These are phyloP conservation scores for Chaetomium olivaceum DNA, from an alignment of 2,329 filamentous ascomycete species.

Conservation along the genomic window DNA sequence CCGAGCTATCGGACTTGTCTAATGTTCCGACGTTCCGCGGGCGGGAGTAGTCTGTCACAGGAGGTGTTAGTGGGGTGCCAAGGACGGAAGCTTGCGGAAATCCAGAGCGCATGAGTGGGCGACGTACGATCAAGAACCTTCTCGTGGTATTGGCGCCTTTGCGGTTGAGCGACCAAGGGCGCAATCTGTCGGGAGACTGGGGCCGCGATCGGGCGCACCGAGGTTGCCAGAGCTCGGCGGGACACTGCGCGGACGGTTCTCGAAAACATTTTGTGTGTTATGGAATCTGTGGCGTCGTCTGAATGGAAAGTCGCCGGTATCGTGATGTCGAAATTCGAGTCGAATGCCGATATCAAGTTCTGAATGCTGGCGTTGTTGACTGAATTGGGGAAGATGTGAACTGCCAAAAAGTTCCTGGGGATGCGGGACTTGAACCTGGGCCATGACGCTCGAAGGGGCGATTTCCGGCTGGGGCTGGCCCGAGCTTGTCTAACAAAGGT, in stretches of 20 bases:
- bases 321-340: constrained; percentile 5
- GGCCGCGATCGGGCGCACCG: constrained; percentile 43
- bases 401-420: constrained; percentile 27
- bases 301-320: background rate
- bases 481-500: constrained; percentile 28
- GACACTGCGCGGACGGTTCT: constrained; percentile 48
- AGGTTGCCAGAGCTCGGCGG: constrained; percentile 45
- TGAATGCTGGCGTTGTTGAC: constrained; percentile 5
- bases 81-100: constrained; percentile 33
- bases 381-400: constrained; percentile 16
- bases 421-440: constrained; percentile 32
- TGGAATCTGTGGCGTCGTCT: constrained; percentile 3
- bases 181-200: constrained; percentile 45
- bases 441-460: constrained; percentile 33
- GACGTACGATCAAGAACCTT: constrained; percentile 68
- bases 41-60: constrained; percentile 49
- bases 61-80: constrained; percentile 23
- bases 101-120: background rate
- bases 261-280: constrained; percentile 46
- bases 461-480: constrained; percentile 27
- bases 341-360: constrained; percentile 19
- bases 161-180: constrained; percentile 43
- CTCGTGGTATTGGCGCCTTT: constrained; percentile 53
- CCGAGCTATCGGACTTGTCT: constrained; percentile 74
- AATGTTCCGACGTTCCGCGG: constrained; percentile 59